Evolutionary conservation across 2,329 filamentous ascomycete species (phyloP), one percentile per base, ranked within the genome.

Genomic region (Xylariaceae sp.): DNA sequence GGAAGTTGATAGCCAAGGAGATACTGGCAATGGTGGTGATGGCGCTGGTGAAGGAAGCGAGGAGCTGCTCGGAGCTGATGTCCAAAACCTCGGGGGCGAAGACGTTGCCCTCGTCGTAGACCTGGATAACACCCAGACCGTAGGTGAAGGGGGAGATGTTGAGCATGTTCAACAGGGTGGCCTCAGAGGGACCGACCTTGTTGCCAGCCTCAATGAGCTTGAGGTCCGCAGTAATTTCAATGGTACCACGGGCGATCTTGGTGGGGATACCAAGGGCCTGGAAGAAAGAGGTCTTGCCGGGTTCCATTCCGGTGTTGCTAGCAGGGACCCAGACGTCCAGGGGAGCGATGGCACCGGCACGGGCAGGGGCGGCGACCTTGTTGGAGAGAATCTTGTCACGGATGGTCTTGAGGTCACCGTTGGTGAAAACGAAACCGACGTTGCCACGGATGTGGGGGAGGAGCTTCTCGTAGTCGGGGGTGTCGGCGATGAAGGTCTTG

Each of bases 161-260:
- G 77, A 99, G 82, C 93, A 99, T 90, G 90, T 99, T 99, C 74
- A 99, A 88, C 71, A 99, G 87, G 75, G 93, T 96, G 70, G 94
- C 94, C 86, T 99, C 94, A 76, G 94, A 99, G 75, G 94, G 88
- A 79, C 95, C 94, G 84, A 99, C 95, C 86, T 96, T 97, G 84
- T 59, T 83, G 71, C 88, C 87, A 68, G 90, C 86, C 84, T 96
- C 92, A 75, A 97, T 89, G 78, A 99, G 90, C 90, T 97, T 97
- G 73, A 99, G 85, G 77, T 99, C 94, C 73, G 88, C 84, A 67
- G 92, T 97, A 77, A 99, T 99, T 90, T 99, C 94, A 82, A 99
- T 99, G 82, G 94, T 99, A 95, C 94, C 95, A 96, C 94, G 94
- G 77, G 94, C 94, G 82, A 99, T 99, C 92, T 99, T 99, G 87